A percentile compares a stretch with the other conserved stretches of the same genome.
Evolutionary conservation across 768 basidiomycete genomes (phyloP).

Genomic region (Kwoniella dendrophila): DNA sequence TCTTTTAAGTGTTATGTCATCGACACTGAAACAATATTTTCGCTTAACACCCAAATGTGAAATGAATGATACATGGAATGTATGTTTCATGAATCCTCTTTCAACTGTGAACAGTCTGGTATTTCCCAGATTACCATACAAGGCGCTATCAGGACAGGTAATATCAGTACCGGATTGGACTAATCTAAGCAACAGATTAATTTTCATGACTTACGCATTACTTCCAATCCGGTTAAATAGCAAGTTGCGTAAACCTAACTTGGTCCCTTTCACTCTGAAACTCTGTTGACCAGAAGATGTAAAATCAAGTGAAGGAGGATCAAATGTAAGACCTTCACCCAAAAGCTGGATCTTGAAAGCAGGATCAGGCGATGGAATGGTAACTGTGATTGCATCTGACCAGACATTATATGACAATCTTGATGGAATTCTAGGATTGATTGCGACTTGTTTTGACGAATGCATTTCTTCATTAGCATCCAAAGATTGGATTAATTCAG

Average conservation of each 20-base stretch:
- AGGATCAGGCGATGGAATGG: conserved; percentile 83
- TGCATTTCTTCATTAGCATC: conserved; percentile 39
- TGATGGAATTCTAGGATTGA: conserved; percentile 67
- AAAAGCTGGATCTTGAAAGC: conserved; percentile 77
- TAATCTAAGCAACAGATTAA: background rate
- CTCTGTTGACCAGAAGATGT: conserved; percentile 75
- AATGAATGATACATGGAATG: conserved; percentile 87
- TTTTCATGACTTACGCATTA: conserved; percentile 75
- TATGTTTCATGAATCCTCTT: conserved; percentile 90
- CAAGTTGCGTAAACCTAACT: conserved; percentile 78
- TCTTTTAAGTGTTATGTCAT: conserved; percentile 72
- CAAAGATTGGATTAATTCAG: conserved; percentile 70
- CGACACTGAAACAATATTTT: conserved; percentile 92
- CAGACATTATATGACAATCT: conserved; percentile 83
- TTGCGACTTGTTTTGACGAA: conserved; percentile 61
- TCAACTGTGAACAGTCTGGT: conserved; percentile 65
- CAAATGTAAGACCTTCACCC: conserved; percentile 85
- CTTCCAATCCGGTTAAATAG: conserved; percentile 80
- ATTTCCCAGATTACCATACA: conserved; percentile 78
- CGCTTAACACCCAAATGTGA: conserved; percentile 65
- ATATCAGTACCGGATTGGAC: background rate
- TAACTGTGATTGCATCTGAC: conserved; percentile 82
- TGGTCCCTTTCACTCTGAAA: conserved; percentile 85
- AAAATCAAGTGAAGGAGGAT: conserved; percentile 81
- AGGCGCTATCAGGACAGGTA: conserved; percentile 38